Evolutionary conservation across 2,329 filamentous ascomycete genomes (phyloP), one percentile per base, ranked within the genome.

Genomic region (Pestalotiopsis sp.): DNA sequence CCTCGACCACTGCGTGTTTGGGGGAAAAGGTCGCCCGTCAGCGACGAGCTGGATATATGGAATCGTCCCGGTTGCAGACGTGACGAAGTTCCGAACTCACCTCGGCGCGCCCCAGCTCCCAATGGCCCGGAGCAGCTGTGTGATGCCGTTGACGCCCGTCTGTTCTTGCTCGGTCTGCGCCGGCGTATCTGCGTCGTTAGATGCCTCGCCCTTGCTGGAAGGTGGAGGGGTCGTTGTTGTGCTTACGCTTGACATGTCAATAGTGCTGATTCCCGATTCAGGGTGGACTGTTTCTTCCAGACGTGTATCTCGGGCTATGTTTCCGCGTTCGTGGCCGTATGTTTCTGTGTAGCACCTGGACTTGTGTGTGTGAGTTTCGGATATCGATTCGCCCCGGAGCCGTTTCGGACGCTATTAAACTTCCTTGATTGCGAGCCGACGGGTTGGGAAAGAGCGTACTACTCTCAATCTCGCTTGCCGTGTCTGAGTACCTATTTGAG

Each of bases 31-130:
- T 36, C 7, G 9, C 2, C 31, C 2, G 6, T 36, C 31, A 31
- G 57, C 25, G 4, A 27, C 2, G 14, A n/a, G 12, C 20, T 59
- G 12, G 17, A 36, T 59, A 59, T 1, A 36, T 9, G 6, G 6
- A 27, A 2, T 27, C 25, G 25, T 52, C 17, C 17, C 9, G 14
- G 17, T 23, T n/a, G 7, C 45, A 17, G 7, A 31, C 31, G 7
- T 7, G 7, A 9, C 7, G 31, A 36, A 9, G 3, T n/a, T 39
- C 11, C 13, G 4, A 2, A n/a, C 31, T 61, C n/a, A 61, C 59
- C 59, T 61, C n/a, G 59, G 59, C n/a, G 59, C 38, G 4, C 59
- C 59, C 59, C 59, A 61, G n/a, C 59, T 39, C 4, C 59, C 59
- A 39, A 61, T 61, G 2, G 59, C 31, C 38, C 59, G 27, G 14